These are phyloP conservation scores for Ceratocystiopsis minuta DNA, from an alignment of 2,329 filamentous ascomycete genomes.

Conservation along the genomic window DNA sequence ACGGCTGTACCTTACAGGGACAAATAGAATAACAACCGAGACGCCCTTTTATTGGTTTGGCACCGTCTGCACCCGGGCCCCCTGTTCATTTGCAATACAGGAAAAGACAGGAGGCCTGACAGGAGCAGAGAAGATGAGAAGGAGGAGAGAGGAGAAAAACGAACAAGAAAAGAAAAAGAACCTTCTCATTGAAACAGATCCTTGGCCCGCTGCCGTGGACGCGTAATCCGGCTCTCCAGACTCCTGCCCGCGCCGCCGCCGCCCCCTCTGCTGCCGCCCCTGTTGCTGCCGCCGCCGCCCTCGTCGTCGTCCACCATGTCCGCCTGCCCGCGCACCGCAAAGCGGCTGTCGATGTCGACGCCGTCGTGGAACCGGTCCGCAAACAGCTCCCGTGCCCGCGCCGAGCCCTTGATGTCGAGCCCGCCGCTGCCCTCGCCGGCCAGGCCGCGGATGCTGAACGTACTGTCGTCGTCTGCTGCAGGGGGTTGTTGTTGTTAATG, in stretches of 20 bases:
- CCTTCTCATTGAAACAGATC: slow-evolving; percentile 47
- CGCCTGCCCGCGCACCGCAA: slow-evolving; percentile 23
- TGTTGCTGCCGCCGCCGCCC: background rate
- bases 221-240: slow-evolving; percentile 34
- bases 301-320: slow-evolving; percentile 20
- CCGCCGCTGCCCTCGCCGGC: slow-evolving; percentile 22
- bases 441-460: slow-evolving; percentile 41
- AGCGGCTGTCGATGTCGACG: background rate
- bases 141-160: background rate
- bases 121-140: background rate
- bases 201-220: slow-evolving; percentile 46
- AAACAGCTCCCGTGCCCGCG: slow-evolving; percentile 47
- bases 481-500: too few species aligned
- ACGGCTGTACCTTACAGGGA: too few species aligned
- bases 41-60: background rate
- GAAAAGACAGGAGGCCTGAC: too few species aligned
- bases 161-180: background rate
- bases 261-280: background rate
- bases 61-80: too few species aligned
- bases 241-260: slow-evolving; percentile 35
- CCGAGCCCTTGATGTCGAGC: slow-evolving; percentile 49
- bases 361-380: slow-evolving; percentile 37
- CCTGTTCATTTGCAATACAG: too few species aligned
- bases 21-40: background rate
- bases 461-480: background rate